Base-by-base conservation (phyloP, 2,329 filamentous ascomycete genomes). In the Scorias spongiosa region DNA sequence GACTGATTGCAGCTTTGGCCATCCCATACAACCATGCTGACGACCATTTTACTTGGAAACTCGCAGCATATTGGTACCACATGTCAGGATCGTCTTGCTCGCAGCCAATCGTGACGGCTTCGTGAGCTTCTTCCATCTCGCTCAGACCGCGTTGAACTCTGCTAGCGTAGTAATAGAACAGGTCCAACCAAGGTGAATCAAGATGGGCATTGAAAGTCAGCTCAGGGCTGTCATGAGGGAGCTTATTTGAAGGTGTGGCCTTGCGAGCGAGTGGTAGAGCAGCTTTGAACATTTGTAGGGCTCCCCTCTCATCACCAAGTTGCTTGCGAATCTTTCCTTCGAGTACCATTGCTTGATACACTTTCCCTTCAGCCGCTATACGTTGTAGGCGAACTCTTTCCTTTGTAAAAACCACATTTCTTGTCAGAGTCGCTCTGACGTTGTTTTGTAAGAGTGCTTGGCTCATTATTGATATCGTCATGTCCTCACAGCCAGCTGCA, bases 1-100 rank as follows among this genome's bases (percentile, higher is more conserved):
- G 60, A 5, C 61, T 61, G 10, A 62, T 59, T 2, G 66, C 67
- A 2, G 67, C 66, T 56, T 69, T 69, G 29, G 57, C 68, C 42
- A 63, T 63, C 48, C 64, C 62, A 45, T 60, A 60, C 8, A 69
- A 52, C 67, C 67, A 70, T 2, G 57, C 51, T 29, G 51, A 51
- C 12, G 56, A 62, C 20, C 50, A 46, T 26, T 49, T 47, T 2
- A 56, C 50, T 12, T 52, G 48, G 5, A 49, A 45, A 30, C 53
- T 42, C 4, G 50, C 46, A 1, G 64, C 57, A 8, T 63, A 59
- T 39, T 61, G 54, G 44, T 60, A 65, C 49, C 60, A 66, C 1
- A 64, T 60, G n/a, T 60, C 51, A 1, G 67, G 66, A 43, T 70
- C 67, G 39, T 69, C 66, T 40, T 55, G 57, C 46, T 62, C 48